A percentile compares a stretch with the other conserved stretches of the same genome.
These are phyloP conservation scores for Pelargonium australe DNA, from an alignment of 441 rosid species.

Conservation along the genomic window DNA sequence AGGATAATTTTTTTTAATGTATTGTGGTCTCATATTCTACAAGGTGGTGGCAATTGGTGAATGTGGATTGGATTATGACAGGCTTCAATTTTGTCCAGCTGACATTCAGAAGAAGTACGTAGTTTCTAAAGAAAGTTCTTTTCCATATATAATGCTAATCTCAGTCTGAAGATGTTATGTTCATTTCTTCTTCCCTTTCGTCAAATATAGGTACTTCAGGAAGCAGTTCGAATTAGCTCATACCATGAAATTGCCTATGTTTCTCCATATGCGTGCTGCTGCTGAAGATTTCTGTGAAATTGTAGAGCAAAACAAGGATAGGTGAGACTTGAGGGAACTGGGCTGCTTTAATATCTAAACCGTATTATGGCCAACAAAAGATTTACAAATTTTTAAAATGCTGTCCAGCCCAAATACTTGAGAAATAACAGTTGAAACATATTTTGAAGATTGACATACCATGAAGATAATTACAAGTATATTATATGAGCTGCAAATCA, in stretches of 20 bases:
- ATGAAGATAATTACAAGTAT: neutral
- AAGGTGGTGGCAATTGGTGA: slow-evolving; percentile 94
- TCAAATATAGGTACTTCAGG: slow-evolving; percentile 63
- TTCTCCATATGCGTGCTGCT: slow-evolving; percentile 95
- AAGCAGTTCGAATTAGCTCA: slow-evolving; percentile 90
- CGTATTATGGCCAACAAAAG: too few relatives aligned
- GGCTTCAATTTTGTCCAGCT: slow-evolving; percentile 80
- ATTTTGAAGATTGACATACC: slow-evolving; percentile 1
- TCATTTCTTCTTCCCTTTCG: slow-evolving; percentile 8
- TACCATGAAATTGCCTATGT: slow-evolving; percentile 88
- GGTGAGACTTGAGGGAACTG: slow-evolving; percentile 40
- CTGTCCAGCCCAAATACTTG: neutral
- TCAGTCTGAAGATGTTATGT: neutral
- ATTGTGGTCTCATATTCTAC: slow-evolving; percentile 11
- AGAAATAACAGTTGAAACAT: neutral
- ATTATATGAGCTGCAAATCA: neutral
- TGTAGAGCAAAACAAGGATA: slow-evolving; percentile 56
- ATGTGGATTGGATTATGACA: slow-evolving; percentile 89
- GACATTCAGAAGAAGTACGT: slow-evolving; percentile 78
- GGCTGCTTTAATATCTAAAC: neutral
- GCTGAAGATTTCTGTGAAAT: slow-evolving; percentile 81
- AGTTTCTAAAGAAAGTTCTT: slow-evolving; percentile 15
- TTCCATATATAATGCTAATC: neutral
- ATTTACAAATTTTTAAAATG: neutral
- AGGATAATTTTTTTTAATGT: neutral